Evolutionary conservation across 352 stramenopile species (phyloP), one percentile per base, ranked within the genome.

Genomic region (Peronospora farinosa): DNA sequence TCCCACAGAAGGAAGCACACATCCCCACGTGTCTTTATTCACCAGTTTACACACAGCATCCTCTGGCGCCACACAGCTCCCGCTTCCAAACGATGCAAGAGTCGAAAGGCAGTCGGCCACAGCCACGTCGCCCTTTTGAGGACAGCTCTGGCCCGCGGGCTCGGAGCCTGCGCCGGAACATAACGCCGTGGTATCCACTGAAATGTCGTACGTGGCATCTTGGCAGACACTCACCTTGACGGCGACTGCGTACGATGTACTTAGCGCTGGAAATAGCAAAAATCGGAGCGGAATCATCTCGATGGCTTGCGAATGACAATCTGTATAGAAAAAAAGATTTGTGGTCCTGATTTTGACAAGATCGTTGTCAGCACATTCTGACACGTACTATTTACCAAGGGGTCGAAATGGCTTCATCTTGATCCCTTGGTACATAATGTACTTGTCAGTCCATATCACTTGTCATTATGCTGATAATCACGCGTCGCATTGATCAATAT

Each of bases 221-320:
- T 54, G 66, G 28, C 65, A 79, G 13, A 79, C 63, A 33, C 68
- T 78, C 39, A 78, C 65, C 27, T 66, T 36, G 6, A 60, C 47
- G 19, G 61, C 47, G 10, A 39, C 19, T 10, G 23, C 23, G 37
- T 3, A 44, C 10, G 47, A 40, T 21, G 31, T 40, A 11, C 39
- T 13, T 5, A 59, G 31, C 11, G 36, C 56, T 15, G 54, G 31
- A 27, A 54, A 19, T 44, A 66, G 39, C 45, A 30, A 51, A 23
- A 65, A 16, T 16, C n/a, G 32, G 47, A 52, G 46, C 39, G 47
- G 17, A n/a, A n/a, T 35, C 49, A 62, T 62, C 9, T 40, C 56
- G 38, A 12, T 7, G 48, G 11, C 30, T 42, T 40, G 0, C 8
- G 37, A 59, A 54, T 54, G 54, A 32, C 39, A 37, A 42, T 58